Evolutionary conservation across 202 grass and related monocot species (phyloP), one percentile per base, ranked within the genome.

Genomic region (Schoenoplectus triqueter): DNA sequence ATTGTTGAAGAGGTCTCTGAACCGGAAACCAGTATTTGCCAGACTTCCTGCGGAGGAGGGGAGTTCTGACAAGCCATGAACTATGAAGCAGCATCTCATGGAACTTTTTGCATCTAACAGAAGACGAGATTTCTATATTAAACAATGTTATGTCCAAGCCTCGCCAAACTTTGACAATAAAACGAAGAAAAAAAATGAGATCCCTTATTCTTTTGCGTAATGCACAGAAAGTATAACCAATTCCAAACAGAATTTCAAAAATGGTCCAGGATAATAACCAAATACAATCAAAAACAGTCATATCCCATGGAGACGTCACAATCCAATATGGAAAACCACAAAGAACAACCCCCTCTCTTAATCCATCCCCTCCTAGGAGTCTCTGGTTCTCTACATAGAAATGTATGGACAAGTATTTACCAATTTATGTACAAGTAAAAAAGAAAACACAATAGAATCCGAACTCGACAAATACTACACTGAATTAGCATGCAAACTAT

Each of bases 371-470:
- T 31, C 45, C 4, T 22, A n/a, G 46, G 1, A 13, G 13, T 61
- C 56, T 21, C 57, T 39, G 17, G 13, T 17, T 44, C 54, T 64
- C 40, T 81, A 49, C 19, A 81, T 49, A 73, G 9, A 73, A 73
- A 73, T 50, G 18, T 73, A 82, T 51, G 59, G 19, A 67, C 64
- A 82, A 51, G 44, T 81, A 81, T 66, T 7, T 64, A 81, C 61
- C 61, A 50, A 49, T 49, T 81, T 82, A 82, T 82, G 46, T 82
- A 82, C 80, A 18, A 82, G 15, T 50, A 82, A 82, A 67, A n/a
- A 67, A 40, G 20, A 31, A 64, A 81, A 82, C 64, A 22, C 62
- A 57, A 78, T 42, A 65, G 6, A 81, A 50, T 66, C 17, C 41
- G 66, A 51, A 82, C 79, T 82, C 79, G 14, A 82, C 11, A 52